These are phyloP conservation scores for Hymenoscyphus occultus DNA, from an alignment of 2,329 filamentous ascomycete species.

Conservation along the genomic window DNA sequence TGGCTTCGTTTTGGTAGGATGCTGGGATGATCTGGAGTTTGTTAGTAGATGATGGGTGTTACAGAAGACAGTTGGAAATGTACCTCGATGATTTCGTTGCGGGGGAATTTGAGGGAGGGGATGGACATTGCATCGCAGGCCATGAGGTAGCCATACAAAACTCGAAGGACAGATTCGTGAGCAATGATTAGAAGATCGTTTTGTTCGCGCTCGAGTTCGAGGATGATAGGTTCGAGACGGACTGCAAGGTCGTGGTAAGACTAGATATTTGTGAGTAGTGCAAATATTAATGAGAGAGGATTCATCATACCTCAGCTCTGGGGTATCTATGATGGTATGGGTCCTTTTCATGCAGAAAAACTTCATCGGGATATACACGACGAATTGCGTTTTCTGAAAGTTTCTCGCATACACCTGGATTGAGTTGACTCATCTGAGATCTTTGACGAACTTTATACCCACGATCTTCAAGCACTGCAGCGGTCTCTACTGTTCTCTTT, in stretches of 20 bases:
- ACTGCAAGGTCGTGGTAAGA: constrained; percentile 99
- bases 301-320: constrained; percentile 70
- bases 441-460: constrained; percentile 88
- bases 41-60: constrained; percentile 5
- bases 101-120: constrained; percentile 86
- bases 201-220: constrained; percentile 94
- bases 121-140: constrained; percentile 96
- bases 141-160: constrained; percentile 97
- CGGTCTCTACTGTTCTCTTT: constrained; percentile 85
- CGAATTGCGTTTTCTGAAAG: constrained; percentile 82
- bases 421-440: constrained; percentile 95
- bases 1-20: constrained; percentile 94
- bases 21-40: constrained; percentile 75
- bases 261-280: constrained; percentile 45
- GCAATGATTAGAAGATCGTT: constrained; percentile 98
- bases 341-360: constrained; percentile 87
- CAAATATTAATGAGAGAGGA: constrained; percentile 12
- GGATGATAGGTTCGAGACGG: constrained; percentile 92
- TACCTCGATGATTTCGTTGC: constrained; percentile 94
- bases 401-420: constrained; percentile 93
- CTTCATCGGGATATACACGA: constrained; percentile 81
- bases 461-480: constrained; percentile 71
- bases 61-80: not conserved
- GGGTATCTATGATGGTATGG: constrained; percentile 97
- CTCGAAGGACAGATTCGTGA: constrained; percentile 94